Evolutionary conservation across 2,329 filamentous ascomycete genomes (phyloP), one percentile per base, ranked within the genome.

Genomic region (Epichloe hybrida): DNA sequence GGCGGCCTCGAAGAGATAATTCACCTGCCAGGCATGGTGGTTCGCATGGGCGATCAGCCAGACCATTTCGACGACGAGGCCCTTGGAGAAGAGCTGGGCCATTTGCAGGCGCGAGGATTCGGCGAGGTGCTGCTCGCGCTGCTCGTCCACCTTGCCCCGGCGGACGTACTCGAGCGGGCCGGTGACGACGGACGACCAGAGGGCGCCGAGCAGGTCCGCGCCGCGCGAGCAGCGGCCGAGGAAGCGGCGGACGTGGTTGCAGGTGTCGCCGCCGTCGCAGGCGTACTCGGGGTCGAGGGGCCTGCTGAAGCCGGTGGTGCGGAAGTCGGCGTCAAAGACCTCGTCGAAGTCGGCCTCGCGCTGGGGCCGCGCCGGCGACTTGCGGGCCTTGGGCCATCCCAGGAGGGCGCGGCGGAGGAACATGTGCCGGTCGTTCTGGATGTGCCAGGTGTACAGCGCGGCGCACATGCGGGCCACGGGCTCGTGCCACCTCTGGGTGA

Each of bases 381-480:
- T 63, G 2, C 62, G 57, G 1, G 62, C 60, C 49, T 61, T 64
- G 7, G 51, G 45, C 59, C 61, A 64, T 13, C 62, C 62, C 8
- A 64, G 35, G 0, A 64, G 5, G 0, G 62, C 62, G 17, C 62
- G 62, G 3, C 62, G 62, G 23, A 64, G 53, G 51, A 63, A 64
- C 54, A 63, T 53, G n/a, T 64, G 62, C 4, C 62, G 54, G 49
- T 64, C 62, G 27, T 64, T 64, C 7, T 62, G 59, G 2, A 64
- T 64, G 43, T 64, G 62, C 62, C 62, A 64, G 11, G 60, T 61
- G 38, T 64, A 64, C 8, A 64, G 48, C 2, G 59, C 59, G 9
- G 61, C 57, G 38, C 60, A 62, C 62, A 64, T 64, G 38, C 59
- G 57, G 21, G 61, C 62, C 5, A 60, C 59, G 12, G 62, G 62